phyloP scores from a whole-genome alignment of 768 basidiomycete genomes.

The Cystobasidium ongulense region DNA sequence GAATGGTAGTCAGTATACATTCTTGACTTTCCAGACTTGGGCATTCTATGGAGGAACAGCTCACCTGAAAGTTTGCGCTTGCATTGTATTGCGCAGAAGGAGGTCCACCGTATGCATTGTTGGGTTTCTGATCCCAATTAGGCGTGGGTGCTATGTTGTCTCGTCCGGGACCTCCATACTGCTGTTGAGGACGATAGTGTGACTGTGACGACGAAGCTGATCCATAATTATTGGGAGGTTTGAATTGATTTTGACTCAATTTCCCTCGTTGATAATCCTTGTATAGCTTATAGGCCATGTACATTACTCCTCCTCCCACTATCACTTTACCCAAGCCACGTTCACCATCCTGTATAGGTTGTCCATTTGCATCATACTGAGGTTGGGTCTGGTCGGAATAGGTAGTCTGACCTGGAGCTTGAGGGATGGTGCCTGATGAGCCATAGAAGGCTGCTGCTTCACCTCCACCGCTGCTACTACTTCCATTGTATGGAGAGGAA shows the following conservation, averaged over 20 bases:
- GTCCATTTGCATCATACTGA: neutral
- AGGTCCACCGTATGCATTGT: neutral
- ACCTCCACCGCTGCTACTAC: neutral
- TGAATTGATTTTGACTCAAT: neutral
- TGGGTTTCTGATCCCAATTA: neutral
- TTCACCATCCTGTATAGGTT: constrained; percentile 11
- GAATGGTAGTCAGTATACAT: too few species aligned
- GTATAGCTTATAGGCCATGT: constrained; percentile 20
- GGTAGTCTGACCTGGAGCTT: neutral
- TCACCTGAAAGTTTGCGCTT: neutral
- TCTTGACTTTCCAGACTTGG: too few species aligned
- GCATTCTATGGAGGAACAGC: neutral
- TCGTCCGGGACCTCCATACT: neutral
- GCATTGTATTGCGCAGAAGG: neutral
- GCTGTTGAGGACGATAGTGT: neutral
- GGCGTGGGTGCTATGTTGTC: neutral
- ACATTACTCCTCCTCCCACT: constrained; percentile 12
- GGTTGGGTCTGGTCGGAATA: neutral
- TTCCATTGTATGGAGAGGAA: neutral
- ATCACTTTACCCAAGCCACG: constrained; percentile 19
- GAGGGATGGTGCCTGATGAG: neutral
- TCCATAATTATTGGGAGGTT: neutral
- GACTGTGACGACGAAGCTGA: neutral
- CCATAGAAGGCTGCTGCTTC: constrained; percentile 12
- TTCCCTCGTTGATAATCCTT: constrained; percentile 14